These are phyloP conservation scores for Periconia sp. DNA, from an alignment of 2,329 filamentous ascomycete genomes.

Conservation along the genomic window DNA sequence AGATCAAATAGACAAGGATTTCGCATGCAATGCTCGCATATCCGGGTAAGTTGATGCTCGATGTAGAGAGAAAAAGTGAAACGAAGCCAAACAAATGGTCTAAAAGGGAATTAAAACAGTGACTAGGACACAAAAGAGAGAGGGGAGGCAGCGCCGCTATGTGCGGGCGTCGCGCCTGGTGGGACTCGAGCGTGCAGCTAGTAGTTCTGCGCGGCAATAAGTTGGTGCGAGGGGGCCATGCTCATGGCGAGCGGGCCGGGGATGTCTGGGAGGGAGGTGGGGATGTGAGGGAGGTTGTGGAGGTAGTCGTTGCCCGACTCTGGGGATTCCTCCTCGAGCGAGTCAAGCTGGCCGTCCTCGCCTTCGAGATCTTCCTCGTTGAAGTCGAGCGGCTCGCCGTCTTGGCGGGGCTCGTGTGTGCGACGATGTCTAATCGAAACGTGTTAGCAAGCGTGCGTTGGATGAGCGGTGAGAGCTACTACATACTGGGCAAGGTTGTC, in stretches of 20 bases:
- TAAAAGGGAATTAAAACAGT: conserved; percentile 27
- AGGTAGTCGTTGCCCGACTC: conserved; percentile 67
- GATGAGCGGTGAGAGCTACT: conserved; percentile 9
- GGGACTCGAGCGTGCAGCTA: conserved; percentile 19
- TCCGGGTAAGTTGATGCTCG: conserved; percentile 14
- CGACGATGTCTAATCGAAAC: conserved; percentile 61
- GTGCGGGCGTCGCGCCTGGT: conserved; percentile 20
- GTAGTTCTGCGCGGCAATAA: conserved; percentile 49
- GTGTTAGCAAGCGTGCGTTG: conserved; percentile 43
- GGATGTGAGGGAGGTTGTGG: conserved; percentile 27
- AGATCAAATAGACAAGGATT: neutral
- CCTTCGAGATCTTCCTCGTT: conserved; percentile 88
- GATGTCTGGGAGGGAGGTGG: conserved; percentile 38
- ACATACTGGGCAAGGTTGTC: conserved; percentile 97
- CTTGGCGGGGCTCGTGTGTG: conserved; percentile 77
- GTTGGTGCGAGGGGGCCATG: conserved; percentile 45
- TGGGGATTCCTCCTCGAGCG: conserved; percentile 77
- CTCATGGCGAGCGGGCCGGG: conserved; percentile 38
- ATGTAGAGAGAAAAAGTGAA: neutral
- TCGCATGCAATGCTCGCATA: conserved; percentile 32
- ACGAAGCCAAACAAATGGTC: conserved; percentile 17
- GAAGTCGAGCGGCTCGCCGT: conserved; percentile 64
- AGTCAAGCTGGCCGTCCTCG: conserved; percentile 81
- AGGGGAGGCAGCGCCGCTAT: conserved; percentile 16
- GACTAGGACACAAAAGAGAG: conserved; percentile 24